A percentile compares a stretch with the other conserved stretches of the same genome.
Conservation (phyloP, 192 early-diverging fungal genomes). For the Powellomyces hirtus region DNA sequence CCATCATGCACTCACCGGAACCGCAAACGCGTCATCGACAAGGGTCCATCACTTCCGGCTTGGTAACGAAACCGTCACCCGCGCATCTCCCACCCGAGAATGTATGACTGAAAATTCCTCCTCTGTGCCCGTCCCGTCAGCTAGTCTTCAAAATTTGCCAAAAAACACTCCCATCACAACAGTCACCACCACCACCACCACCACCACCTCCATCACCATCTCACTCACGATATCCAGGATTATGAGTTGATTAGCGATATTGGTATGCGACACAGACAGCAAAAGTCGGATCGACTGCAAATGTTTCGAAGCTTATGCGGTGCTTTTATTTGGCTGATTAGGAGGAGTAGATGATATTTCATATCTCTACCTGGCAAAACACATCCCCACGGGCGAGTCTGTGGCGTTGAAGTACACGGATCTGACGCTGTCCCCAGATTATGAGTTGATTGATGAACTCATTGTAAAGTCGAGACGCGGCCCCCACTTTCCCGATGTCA, state of each 20-base stretch:
- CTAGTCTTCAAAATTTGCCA: not conserved
- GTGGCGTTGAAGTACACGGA: conserved; percentile 60
- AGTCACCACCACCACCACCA: not conserved
- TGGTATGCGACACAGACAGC: conserved; percentile 18
- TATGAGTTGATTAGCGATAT: conserved; percentile 54
- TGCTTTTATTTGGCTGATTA: not conserved
- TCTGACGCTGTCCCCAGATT: conserved; percentile 53
- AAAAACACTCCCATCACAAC: not conserved
- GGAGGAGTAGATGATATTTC: conserved; percentile 60
- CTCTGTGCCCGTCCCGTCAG: too few species aligned
- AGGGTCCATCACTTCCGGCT: too few species aligned
- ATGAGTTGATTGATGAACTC: conserved; percentile 56
- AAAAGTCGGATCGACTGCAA: not conserved
- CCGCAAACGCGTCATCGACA: too few species aligned
- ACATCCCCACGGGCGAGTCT: conserved; percentile 48
- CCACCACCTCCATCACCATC: not conserved
- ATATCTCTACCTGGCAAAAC: conserved; percentile 52
- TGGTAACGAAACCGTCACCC: too few species aligned
- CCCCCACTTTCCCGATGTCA: too few species aligned
- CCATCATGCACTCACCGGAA: too few species aligned
- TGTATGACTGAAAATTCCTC: too few species aligned
- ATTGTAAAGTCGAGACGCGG: conserved; percentile 46
- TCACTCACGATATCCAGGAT: conserved; percentile 34
- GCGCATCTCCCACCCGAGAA: too few species aligned
- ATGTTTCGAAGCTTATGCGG: not conserved